Conservation (phyloP, 1,139 yeast species). For the Scheffersomyces cryptocercus region DNA sequence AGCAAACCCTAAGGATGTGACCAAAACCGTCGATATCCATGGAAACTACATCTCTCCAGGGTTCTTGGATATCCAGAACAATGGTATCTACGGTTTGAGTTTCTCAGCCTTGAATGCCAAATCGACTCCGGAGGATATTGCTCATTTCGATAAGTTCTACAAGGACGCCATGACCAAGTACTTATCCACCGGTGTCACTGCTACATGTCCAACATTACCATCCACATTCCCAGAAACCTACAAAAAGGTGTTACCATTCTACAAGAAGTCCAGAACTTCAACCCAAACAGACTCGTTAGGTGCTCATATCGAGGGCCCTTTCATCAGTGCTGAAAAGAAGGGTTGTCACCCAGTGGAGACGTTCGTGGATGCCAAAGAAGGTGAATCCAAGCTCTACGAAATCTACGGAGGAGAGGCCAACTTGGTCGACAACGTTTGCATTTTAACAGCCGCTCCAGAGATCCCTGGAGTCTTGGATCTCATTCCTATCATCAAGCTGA, state of each 20-base stretch:
- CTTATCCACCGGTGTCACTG: constrained; percentile 58
- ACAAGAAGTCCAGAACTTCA: constrained; percentile 35
- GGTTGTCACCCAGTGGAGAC: constrained; percentile 66
- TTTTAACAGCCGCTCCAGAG: constrained; percentile 66
- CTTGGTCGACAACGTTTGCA: constrained; percentile 44
- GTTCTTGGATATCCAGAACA: constrained; percentile 60
- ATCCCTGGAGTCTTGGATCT: constrained; percentile 53
- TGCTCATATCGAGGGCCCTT: constrained; percentile 69
- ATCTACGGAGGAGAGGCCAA: constrained; percentile 50
- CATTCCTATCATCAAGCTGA: constrained; percentile 41
- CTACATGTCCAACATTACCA: constrained; percentile 62
- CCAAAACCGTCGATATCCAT: constrained; percentile 42
- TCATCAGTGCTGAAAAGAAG: constrained; percentile 53
- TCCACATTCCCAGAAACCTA: constrained; percentile 57
- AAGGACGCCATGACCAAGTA: constrained; percentile 50
- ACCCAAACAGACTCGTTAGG: constrained; percentile 56
- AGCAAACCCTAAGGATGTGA: constrained; percentile 14
- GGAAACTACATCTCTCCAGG: constrained; percentile 60
- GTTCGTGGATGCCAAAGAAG: constrained; percentile 48
- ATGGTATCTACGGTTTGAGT: constrained; percentile 63
- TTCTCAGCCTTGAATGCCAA: constrained; percentile 43
- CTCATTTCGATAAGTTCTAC: constrained; percentile 32
- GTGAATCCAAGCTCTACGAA: constrained; percentile 35
- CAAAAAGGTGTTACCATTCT: constrained; percentile 49
- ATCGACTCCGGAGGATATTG: constrained; percentile 37